Base-by-base conservation (phyloP, 768 basidiomycete genomes). In the Hydnum rufescens region DNA sequence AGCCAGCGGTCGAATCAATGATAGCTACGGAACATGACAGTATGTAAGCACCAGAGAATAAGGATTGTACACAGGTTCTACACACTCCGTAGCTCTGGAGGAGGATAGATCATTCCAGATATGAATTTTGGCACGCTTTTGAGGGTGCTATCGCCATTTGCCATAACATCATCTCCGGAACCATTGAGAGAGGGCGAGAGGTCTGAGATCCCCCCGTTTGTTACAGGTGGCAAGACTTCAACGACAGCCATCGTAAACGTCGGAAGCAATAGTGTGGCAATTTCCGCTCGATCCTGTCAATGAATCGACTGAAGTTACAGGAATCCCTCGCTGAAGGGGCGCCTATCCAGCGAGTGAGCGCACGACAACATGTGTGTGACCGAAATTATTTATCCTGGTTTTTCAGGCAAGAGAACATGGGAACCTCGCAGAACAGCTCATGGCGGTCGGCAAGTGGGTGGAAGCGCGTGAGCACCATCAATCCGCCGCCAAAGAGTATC, bases 1-100 rank as follows among this genome's bases (percentile, higher is more conserved):
- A 88, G 8, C 74, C 66, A 3, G 95, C 92, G 13, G 95, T 99
- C 61, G 88, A 78, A 71, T 97, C 95, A 57, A 97, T 90, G 56
- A 97, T 88, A 53, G 80, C 88, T 92, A 57, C 31, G 13, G 53
- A 6, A 54, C 4, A 50, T 16, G 23, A 47, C 2, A 16, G 8
- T 22, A 19, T 8, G 46, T 29, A 46, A 29, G 1, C 19, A 54
- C 8, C n/a, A 22, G 19, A 29, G 8, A 42, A 25, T 2, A 8
- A 47, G 23, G 44, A 8, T 16, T 16, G 34, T 47, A 16, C n/a
- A 19, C 18, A 28, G 39, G 22, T 28, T 23, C n/a, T 5, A 54
- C 55, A 8, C 30, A 56, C 55, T 56, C 54, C 55, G 53, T 29
- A 56, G 54, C 32, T 56, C 55, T 13, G 55, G 55, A 6, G 55